Base-by-base conservation (phyloP, 2,329 filamentous ascomycete species). In the Aureobasidium sp. region DNA sequence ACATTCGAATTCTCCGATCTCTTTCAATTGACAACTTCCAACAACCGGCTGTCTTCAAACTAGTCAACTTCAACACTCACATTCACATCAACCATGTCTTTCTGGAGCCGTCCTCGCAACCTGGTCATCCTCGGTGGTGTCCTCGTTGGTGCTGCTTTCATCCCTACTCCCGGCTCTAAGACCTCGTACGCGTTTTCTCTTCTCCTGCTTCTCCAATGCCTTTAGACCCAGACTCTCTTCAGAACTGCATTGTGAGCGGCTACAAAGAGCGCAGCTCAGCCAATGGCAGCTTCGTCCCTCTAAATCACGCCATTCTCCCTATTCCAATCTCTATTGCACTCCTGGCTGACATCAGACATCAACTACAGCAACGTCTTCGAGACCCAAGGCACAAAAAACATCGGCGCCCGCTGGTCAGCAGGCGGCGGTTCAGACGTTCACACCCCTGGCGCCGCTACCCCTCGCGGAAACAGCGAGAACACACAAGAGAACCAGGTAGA, bases 361-460 rank as follows among this genome's bases (percentile, higher is more conserved):
- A 25, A 47, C 6, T 8, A 47, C 17, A 67, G 67, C 36, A 68
- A 71, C 57, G 64, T 68, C 8, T 70, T 75, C 64, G 67, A 74
- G 55, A 75, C 73, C 3, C 71, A 68, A 37, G 73, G 67, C 52
- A 67, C 70, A 17, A 68, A 72, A 63, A 71, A 71, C 64, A 69
- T 76, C 25, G 71, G 67, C 48, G 67, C 73, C 61, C 64, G 71
- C 44, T 73, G 68, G 58, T 71, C 73, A 8, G 63, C 69, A 39
- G 72, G 69, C 9, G 74, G 74, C 29, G 74, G 69, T 8, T 67
- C 68, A 34, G 67, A 68, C 47, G 74, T 69, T 36, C 73, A 75
- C 64, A 65, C 67, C 29, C 71, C 73, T 1, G 74, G 65, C 27
- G 66, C 69, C 25, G 73, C 72, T 15, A 75, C 73, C 34, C 67